Percentiles rank a stretch among this genome's conserved stretches.
Conservation (phyloP, 179 eudicot species). For the Dionaea muscipula region DNA sequence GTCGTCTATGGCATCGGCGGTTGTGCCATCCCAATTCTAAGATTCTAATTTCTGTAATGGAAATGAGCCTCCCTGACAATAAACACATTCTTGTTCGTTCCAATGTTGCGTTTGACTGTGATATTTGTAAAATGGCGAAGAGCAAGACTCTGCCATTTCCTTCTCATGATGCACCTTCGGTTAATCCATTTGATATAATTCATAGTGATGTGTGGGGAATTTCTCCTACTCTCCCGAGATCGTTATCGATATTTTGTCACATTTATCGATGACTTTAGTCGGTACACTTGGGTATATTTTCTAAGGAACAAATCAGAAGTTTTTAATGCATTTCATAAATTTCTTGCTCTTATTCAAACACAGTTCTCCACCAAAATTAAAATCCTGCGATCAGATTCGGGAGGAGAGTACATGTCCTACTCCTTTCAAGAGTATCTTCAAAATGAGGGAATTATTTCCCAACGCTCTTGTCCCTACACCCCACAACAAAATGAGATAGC, state of each 20-base stretch:
- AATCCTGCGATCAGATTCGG: slow-evolving; percentile 4
- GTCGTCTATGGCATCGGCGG: too few relatives aligned
- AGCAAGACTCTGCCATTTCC: slow-evolving; percentile 13
- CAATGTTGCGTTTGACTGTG: too few relatives aligned
- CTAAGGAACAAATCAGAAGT: not conserved
- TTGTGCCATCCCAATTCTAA: too few relatives aligned
- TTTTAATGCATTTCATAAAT: not conserved
- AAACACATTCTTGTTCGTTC: too few relatives aligned
- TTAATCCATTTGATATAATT: not conserved
- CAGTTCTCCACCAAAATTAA: slow-evolving; percentile 4
- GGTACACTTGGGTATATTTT: slow-evolving; percentile 10
- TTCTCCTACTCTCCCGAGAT: not conserved
- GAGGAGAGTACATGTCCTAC: slow-evolving; percentile 8
- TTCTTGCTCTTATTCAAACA: not conserved
- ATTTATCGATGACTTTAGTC: too few relatives aligned
- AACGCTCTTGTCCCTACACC: not conserved
- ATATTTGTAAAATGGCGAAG: slow-evolving; percentile 12
- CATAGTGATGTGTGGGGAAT: slow-evolving; percentile 2
- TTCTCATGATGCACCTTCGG: not conserved
- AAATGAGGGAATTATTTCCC: not conserved
- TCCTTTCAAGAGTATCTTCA: slow-evolving; percentile 1
- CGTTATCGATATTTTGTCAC: not conserved
- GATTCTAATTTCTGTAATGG: too few relatives aligned
- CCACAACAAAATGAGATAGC: slow-evolving; percentile 3
- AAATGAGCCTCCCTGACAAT: too few relatives aligned